A percentile compares a stretch with the other conserved stretches of the same genome.
phyloP scores from a whole-genome alignment of 2,329 filamentous ascomycete species.

The Phialophora tarda region DNA sequence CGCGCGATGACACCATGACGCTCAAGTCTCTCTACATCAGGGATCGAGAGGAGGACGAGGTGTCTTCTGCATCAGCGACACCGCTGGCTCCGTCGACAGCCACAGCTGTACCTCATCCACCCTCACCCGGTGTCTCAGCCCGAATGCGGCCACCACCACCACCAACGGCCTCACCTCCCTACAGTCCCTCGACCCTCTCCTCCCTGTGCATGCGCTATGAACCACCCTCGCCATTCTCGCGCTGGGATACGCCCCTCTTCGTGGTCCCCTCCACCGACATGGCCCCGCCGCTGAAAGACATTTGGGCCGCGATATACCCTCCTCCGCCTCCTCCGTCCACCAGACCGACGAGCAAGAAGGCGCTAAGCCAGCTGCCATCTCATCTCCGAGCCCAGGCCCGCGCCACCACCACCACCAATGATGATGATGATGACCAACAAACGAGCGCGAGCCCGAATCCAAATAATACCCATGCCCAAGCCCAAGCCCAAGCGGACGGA shows the following conservation, averaged over 20 bases:
- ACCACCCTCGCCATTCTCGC: slow-evolving; percentile 68
- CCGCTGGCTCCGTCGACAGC: background rate
- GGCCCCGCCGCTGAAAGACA: slow-evolving; percentile 62
- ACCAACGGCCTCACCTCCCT: slow-evolving; percentile 47
- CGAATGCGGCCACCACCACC: slow-evolving; percentile 37
- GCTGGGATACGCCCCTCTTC: slow-evolving; percentile 71
- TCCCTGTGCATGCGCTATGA: slow-evolving; percentile 71
- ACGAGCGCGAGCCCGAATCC: too few species aligned
- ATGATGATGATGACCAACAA: too few species aligned
- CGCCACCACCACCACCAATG: too few species aligned
- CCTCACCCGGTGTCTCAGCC: slow-evolving; percentile 7
- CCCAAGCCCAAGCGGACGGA: slow-evolving; percentile 21
- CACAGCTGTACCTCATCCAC: background rate
- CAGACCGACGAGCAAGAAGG: slow-evolving; percentile 37
- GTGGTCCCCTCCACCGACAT: slow-evolving; percentile 63
- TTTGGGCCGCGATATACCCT: slow-evolving; percentile 62
- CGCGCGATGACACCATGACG: slow-evolving; percentile 35
- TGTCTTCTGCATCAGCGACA: background rate
- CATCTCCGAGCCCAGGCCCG: background rate
- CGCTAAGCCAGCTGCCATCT: slow-evolving; percentile 26
- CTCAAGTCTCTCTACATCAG: slow-evolving; percentile 39
- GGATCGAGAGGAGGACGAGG: background rate
- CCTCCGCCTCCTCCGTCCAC: background rate
- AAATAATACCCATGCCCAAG: too few species aligned
- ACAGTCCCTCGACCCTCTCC: slow-evolving; percentile 63